phyloP scores from a whole-genome alignment of 768 basidiomycete genomes.

The Paxillus involutus region DNA sequence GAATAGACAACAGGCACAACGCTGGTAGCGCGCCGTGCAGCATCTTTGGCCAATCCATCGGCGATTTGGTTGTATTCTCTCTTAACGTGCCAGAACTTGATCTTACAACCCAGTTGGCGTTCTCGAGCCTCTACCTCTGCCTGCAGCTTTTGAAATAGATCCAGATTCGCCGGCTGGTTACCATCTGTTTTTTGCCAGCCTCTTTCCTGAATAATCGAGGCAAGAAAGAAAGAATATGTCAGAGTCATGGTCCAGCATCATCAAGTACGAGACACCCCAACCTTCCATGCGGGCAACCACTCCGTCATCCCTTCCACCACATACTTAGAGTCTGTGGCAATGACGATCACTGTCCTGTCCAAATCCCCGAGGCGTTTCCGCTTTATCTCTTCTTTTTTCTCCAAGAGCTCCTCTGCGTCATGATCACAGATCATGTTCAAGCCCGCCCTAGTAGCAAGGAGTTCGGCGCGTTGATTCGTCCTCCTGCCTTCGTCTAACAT shows the following conservation, averaged over 20 bases:
- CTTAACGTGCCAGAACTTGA: constrained; percentile 26
- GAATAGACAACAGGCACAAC: no score
- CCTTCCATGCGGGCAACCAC: constrained; percentile 34
- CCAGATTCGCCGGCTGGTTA: constrained; percentile 3
- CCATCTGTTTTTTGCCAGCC: not conserved
- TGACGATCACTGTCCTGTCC: constrained; percentile 4
- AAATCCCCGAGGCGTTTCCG: not conserved
- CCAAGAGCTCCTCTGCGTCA: not conserved
- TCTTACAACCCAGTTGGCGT: constrained; percentile 1
- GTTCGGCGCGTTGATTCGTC: constrained; percentile 33
- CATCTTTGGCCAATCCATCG: constrained; percentile 21
- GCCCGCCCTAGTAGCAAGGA: constrained; percentile 28
- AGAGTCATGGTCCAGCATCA: not conserved
- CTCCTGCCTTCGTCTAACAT: constrained; percentile 17
- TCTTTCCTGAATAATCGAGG: not conserved
- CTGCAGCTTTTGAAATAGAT: constrained; percentile 4
- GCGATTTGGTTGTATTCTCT: constrained; percentile 24
- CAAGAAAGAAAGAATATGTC: not conserved
- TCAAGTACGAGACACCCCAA: not conserved
- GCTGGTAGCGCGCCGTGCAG: not conserved
- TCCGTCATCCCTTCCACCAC: constrained; percentile 34
- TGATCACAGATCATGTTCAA: constrained; percentile 3
- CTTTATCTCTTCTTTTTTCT: not conserved
- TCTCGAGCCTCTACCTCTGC: not conserved
- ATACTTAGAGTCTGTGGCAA: constrained; percentile 35